Evolutionary conservation across 441 rosid species (phyloP), one percentile per base, ranked within the genome.

Genomic region (Pelargonium fulgidum): DNA sequence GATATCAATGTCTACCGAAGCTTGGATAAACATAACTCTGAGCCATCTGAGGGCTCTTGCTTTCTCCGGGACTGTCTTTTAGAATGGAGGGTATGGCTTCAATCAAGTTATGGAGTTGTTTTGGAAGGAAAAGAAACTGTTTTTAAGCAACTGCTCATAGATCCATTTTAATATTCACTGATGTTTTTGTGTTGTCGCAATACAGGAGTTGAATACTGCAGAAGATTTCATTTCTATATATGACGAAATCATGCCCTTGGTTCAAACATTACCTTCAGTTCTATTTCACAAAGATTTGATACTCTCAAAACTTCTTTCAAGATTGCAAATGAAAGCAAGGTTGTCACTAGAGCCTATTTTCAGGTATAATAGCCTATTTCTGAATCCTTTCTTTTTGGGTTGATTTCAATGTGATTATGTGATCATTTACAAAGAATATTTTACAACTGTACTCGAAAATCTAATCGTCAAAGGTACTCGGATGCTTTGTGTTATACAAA

Each of bases 151-250:
- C 11, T 22, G 22, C 64, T 59, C 33, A 9, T 22, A 56, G 62
- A 56, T 11, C 2, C 54, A 12, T 47, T 3, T 47, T 47, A 22
- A 20, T 20, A 26, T 58, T 19, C 11, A 20, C 22, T 58, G 62
- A 58, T 58, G 62, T 58, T 44, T 69, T 62, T 74, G 41, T 67
- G 26, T 71, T 54, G 6, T 62, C 29, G 48, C 39, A 76, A 76
- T 78, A 67, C 85, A 91, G 99, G 99, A 94, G 70, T 76, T 90
- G 77, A 94, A 92, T 81, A 94, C 99, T 0, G 93, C 97, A 0
- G 94, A 87, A 80, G 97, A 90, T 75, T 94, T 92, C 78, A 92
- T 94, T 77, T 84, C 91, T 10, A 84, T 85, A 73, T 92, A 87
- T 17, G 94, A 82, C 81, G 89, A 90, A 81, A 83, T 85, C 70